Evolutionary conservation across 257 asterid species (phyloP).

Genomic region (Solanum medicagineum): DNA sequence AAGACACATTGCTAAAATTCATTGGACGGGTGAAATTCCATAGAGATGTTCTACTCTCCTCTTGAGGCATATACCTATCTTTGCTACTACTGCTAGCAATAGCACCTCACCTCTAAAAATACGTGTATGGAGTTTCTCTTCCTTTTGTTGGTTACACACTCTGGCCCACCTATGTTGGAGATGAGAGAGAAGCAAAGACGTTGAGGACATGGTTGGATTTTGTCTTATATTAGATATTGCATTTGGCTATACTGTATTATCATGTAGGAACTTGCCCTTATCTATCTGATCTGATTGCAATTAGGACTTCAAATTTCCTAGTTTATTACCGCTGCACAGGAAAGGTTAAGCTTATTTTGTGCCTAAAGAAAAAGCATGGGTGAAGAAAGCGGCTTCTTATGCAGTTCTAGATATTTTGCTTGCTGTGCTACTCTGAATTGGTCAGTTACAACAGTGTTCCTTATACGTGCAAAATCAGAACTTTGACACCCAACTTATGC

Average conservation of each 20-base stretch:
- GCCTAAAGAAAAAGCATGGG: neutral
- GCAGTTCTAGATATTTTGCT: neutral
- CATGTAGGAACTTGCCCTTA: neutral
- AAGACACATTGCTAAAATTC: neutral
- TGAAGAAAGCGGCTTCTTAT: neutral
- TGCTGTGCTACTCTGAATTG: neutral
- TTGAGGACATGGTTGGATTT: neutral
- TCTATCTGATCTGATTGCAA: neutral
- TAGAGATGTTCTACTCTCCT: neutral
- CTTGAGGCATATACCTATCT: neutral
- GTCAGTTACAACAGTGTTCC: neutral
- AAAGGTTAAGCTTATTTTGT: neutral
- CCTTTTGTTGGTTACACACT: neutral
- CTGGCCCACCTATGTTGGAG: neutral
- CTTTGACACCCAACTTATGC: neutral
- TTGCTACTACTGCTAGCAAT: neutral
- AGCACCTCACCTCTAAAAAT: neutral
- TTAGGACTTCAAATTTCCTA: neutral
- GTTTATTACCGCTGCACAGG: neutral
- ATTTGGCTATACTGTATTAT: neutral
- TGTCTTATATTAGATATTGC: neutral
- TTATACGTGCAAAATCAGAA: neutral
- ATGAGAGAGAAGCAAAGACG: neutral
- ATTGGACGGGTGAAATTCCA: neutral
- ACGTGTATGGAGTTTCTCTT: neutral